These are phyloP conservation scores for Phialophora chinensis DNA, from an alignment of 2,329 filamentous ascomycete species.

Conservation along the genomic window DNA sequence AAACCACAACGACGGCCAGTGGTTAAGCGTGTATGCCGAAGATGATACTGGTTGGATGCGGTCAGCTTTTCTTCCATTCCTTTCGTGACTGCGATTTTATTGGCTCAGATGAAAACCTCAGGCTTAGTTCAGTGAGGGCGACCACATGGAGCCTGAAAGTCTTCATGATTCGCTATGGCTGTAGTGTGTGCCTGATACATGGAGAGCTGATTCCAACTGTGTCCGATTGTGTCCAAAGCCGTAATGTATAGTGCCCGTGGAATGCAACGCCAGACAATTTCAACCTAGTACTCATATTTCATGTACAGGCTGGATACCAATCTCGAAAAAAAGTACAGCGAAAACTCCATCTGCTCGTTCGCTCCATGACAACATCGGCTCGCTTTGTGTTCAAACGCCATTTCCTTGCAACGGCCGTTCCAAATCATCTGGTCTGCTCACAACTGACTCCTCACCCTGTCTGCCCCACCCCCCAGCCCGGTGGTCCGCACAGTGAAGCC, in stretches of 20 bases:
- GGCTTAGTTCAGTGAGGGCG: neutral
- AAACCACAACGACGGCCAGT: neutral
- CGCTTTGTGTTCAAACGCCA: neutral
- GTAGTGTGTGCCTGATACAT: neutral
- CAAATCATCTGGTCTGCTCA: constrained; percentile 6
- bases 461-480: constrained; percentile 26
- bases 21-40: neutral
- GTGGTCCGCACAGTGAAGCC: constrained; percentile 18
- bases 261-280: neutral
- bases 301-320: too few relatives aligned
- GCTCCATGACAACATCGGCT: too few relatives aligned
- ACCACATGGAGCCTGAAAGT: neutral
- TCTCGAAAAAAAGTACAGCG: too few relatives aligned
- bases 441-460: constrained; percentile 26
- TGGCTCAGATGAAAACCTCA: neutral
- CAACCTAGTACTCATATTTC: neutral
- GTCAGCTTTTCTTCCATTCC: neutral
- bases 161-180: neutral
- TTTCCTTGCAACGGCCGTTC: neutral
- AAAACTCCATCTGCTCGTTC: too few relatives aligned
- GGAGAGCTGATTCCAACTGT: neutral
- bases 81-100: neutral
- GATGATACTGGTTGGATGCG: neutral
- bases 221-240: neutral
- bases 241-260: neutral